Evolutionary conservation across 2,329 filamentous ascomycete species (phyloP), one percentile per base, ranked within the genome.

Genomic region (Aspergillus luchuensis): DNA sequence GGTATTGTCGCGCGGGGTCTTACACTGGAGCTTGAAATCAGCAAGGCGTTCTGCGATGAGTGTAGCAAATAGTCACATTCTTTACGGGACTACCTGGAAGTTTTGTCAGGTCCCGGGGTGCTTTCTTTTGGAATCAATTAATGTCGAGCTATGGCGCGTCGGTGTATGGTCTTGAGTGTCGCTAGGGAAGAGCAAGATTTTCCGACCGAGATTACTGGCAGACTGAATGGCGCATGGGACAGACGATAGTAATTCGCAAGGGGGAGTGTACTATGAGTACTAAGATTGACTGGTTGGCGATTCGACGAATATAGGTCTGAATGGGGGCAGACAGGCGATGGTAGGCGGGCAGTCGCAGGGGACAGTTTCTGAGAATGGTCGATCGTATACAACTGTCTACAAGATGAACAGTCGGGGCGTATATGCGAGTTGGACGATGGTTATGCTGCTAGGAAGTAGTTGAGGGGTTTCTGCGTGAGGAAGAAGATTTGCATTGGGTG

Each of bases 401-500:
- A 47, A 50, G 47, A 30, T 19, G 17, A 56, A 21, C 39, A 48
- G 48, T 25, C 19, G 11, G 15, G n/a, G 33, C 33, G 33, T 38
- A 38, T 30, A n/a, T 28, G 33, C 6, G 43, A 58, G 45, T 41
- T 51, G 43, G 43, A 39, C 33, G 43, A 13, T 5, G 33, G 33
- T 36, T 13, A 64, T 69, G 43, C 66, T 67, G 48, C 66, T 66
- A 69, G 69, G 52, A 67, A 68, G 33, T 36, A 36, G 48, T 69
- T 68, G 52, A 63, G 64, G 50, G 67, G 59, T 66, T 64, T 63
- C 58, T 69, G 68, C 61, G 61, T 66, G 51, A 64, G 65, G 45
- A 66, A 56, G 57, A 63, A 60, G 61, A 67, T 69, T 66, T 64
- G 68, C 65, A 64, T 66, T 66, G 63, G 62, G 63, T 45, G 55